A percentile compares a stretch with the other conserved stretches of the same genome.
Evolutionary conservation across 768 basidiomycete species (phyloP).

Genomic region (Steccherinum ochraceum): DNA sequence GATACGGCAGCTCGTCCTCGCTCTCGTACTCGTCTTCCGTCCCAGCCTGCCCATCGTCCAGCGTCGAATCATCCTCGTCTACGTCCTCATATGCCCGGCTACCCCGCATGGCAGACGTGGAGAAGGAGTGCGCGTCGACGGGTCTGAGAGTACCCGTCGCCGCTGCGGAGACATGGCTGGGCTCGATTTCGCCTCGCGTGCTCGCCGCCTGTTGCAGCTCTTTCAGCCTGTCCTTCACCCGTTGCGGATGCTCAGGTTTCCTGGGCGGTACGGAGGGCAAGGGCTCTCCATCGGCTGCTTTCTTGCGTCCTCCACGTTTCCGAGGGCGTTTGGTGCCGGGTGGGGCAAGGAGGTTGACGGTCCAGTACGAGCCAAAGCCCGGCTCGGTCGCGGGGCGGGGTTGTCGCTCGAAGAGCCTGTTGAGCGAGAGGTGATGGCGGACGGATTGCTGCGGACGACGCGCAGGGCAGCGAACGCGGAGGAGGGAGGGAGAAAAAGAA

Average conservation of each 20-base stretch:
- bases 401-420: slow-evolving; percentile 77
- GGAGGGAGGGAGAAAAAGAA: slow-evolving; percentile 3
- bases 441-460: slow-evolving; percentile 65
- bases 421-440: slow-evolving; percentile 76
- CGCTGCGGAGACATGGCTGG: slow-evolving; percentile 1
- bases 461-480: slow-evolving; percentile 1
- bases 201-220: background rate
- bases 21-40: slow-evolving; percentile 51
- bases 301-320: slow-evolving; percentile 64
- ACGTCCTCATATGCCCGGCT: slow-evolving; percentile 27
- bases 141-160: slow-evolving; percentile 17
- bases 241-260: slow-evolving; percentile 1
- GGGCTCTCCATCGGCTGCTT: slow-evolving; percentile 28
- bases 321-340: slow-evolving; percentile 83
- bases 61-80: slow-evolving; percentile 31
- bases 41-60: slow-evolving; percentile 28
- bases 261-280: slow-evolving; percentile 10
- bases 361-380: slow-evolving; percentile 87
- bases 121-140: slow-evolving; percentile 22
- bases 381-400: slow-evolving; percentile 80
- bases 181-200: slow-evolving; percentile 3
- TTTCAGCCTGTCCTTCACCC: background rate
- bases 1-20: slow-evolving; percentile 49
- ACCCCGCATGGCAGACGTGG: slow-evolving; percentile 21
- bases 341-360: slow-evolving; percentile 79